Base-by-base conservation (phyloP, 2,329 filamentous ascomycete species). In the Sporothrix brasiliensis region DNA sequence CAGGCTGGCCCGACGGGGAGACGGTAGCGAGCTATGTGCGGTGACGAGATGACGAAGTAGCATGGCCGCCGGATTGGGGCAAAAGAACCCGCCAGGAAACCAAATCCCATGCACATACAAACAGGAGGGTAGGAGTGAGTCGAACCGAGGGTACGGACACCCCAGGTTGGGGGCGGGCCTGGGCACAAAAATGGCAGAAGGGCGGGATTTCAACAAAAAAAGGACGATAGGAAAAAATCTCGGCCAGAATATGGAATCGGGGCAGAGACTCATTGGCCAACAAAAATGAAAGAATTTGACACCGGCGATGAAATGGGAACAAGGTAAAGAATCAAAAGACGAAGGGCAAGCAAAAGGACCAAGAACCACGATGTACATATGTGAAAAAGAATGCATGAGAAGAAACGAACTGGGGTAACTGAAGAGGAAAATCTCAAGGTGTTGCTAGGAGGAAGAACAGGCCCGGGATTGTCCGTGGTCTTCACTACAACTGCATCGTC, bases 1-100 rank as follows among this genome's bases (percentile, higher is more conserved):
- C 3, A 13, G 19, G 9, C 5, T n/a, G 56, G 30, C 5, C 19
- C 6, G 27, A 58, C 30, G 54, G 58, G 39, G 47, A 27, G 58
- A 63, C 58, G n/a, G 58, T 47, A 63, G 58, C 58, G 58, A 47
- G 39, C 39, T 63, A 9, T 24, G 41, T n/a, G 41, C 21, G 39
- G 39, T 47, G n/a, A 47, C 13, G 34, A 19, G 21, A 24, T 13
- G 21, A 19, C 21, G 47, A 10, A 19, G n/a, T 19, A n/a, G 5
- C 11, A 44, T 24, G 19, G 34, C n/a, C 16, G 34, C n/a, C 21
- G 34, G 56, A 41, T 61, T 44, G 56, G n/a, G 30, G 60, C 3
- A 9, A n/a, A 47, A 49, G 60, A 49, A 49, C 16, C 6, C n/a
- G 27, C n/a, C 24, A 7, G 61, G 44, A 65, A n/a, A 21, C 41